Percentiles rank a stretch among this genome's conserved stretches.
These are phyloP conservation scores for Populus deltoides DNA, from an alignment of 345 rosid genomes.

Conservation along the genomic window DNA sequence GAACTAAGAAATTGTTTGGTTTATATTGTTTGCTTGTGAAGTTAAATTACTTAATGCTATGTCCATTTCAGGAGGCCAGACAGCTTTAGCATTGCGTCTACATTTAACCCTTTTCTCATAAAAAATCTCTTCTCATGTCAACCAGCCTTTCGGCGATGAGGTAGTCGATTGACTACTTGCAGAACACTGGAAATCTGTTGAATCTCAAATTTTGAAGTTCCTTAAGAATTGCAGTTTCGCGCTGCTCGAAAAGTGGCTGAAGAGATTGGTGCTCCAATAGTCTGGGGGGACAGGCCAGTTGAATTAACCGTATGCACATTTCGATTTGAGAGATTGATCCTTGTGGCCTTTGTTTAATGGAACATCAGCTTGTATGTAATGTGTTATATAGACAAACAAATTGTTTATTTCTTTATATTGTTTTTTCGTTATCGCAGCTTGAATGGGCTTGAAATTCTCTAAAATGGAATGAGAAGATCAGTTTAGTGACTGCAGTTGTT, in stretches of 20 bases:
- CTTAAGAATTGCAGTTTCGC: slow-evolving; percentile 52
- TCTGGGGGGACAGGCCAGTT: slow-evolving; percentile 83
- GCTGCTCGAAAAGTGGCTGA: slow-evolving; percentile 76
- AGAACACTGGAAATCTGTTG: neutral
- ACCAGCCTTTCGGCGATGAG: slow-evolving; percentile 86
- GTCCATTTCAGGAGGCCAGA: slow-evolving; percentile 63
- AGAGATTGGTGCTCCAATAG: slow-evolving; percentile 87
- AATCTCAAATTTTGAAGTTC: neutral
- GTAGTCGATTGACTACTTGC: slow-evolving; percentile 23
- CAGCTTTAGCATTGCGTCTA: slow-evolving; percentile 78
- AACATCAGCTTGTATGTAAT: neutral
- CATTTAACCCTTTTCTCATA: slow-evolving; percentile 84
- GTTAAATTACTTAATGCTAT: slow-evolving; percentile 5
- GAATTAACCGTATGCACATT: slow-evolving; percentile 62
- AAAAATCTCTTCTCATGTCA: slow-evolving; percentile 63
- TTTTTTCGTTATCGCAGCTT: slow-evolving; percentile 39
- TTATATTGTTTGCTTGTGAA: neutral
- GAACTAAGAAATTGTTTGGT: slow-evolving; percentile 5
- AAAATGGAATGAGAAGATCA: slow-evolving; percentile 52
- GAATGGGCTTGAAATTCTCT: slow-evolving; percentile 80
- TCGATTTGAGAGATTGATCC: neutral
- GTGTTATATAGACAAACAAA: neutral
- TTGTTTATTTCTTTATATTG: neutral
- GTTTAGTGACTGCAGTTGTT: slow-evolving; percentile 44
- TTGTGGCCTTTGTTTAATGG: neutral